Conservation (phyloP, 1,284 basidiomycete genomes). For the Pulveroboletus ridleyi region DNA sequence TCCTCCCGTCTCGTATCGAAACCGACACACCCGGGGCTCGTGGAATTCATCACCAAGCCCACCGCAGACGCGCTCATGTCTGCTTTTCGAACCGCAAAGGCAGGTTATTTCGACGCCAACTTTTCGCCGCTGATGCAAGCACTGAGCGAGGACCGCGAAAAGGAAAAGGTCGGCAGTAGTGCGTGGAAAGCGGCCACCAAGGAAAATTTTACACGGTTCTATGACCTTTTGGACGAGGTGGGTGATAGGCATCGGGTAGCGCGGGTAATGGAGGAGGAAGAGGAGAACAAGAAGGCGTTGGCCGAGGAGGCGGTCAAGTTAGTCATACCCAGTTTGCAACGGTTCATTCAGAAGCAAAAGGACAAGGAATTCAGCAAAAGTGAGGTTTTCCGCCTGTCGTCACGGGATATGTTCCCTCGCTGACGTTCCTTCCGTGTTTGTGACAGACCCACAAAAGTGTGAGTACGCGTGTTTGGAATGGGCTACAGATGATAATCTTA, state of each 20-base stretch:
- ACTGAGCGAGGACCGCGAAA: conserved; percentile 68
- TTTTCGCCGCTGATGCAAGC: conserved; percentile 78
- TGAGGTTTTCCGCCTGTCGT: conserved; percentile 33
- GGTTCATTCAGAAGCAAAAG: conserved; percentile 74
- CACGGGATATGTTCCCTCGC: neutral
- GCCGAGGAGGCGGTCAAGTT: conserved; percentile 78
- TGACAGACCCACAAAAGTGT: conserved; percentile 82
- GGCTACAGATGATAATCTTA: neutral
- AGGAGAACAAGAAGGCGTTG: conserved; percentile 58
- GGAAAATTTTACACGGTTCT: conserved; percentile 83
- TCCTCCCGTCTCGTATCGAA: conserved; percentile 60
- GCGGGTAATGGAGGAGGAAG: conserved; percentile 75
- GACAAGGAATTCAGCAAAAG: conserved; percentile 88
- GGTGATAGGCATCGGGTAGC: conserved; percentile 74
- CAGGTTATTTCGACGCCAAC: conserved; percentile 82
- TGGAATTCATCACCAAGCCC: conserved; percentile 61
- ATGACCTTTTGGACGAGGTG: conserved; percentile 78
- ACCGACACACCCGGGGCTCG: conserved; percentile 51
- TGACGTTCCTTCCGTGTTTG: conserved; percentile 1
- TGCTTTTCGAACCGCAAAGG: conserved; percentile 78
- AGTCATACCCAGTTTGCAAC: conserved; percentile 73
- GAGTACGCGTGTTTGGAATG: conserved; percentile 35
- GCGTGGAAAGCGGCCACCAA: conserved; percentile 66
- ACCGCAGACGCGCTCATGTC: conserved; percentile 68
- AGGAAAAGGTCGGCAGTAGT: conserved; percentile 55